Base-by-base conservation (phyloP, 495 filamentous ascomycete genomes). In the Pseudevernia furfuracea region DNA sequence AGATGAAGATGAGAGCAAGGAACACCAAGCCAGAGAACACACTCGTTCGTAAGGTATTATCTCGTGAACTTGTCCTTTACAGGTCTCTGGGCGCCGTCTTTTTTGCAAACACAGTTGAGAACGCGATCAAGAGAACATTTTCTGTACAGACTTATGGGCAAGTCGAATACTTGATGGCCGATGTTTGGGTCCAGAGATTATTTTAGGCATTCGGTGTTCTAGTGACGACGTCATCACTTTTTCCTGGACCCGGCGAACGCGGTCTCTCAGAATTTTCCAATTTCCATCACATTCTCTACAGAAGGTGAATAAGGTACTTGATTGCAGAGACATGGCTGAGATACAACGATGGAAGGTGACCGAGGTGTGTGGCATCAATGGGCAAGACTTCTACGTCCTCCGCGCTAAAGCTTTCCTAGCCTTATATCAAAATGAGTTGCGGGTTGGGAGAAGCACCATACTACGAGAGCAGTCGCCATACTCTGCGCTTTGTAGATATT, bases 401-500 rank as follows among this genome's bases (percentile, higher is more conserved):
- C 1, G 21, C 14, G 39, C 58, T 64, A 49, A 53, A 28, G 4
- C 15, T 17, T 4, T 17, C 15, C 15, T 64, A 91, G 85, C 90
- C 92, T 32, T 96, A 88, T 76, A 75, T 96, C 55, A 76, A 88
- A 65, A 78, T 88, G 61, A 79, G 87, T 60, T 92, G 89, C 72
- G 80, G 78, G 19, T 80, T 96, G 36, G 89, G 91, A 63, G 92
- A 96, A 77, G 93, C 85, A 3, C 92, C 92, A 19, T 91, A 83
- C 77, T 89, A 88, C 75, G 89, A 94, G 70, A 72, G 79, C 36
- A 74, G 75, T 30, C 85, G 81, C 48, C 82, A 91, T 68, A 84
- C 83, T 65, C 83, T 96, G 46, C 89, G 92, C 67, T 96, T 94
- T 74, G 85, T 96, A 65, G 92, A 97, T 77, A 94, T 96, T 75